These are phyloP conservation scores for Penicillium sp. DNA, from an alignment of 2,329 filamentous ascomycete species.

Conservation along the genomic window DNA sequence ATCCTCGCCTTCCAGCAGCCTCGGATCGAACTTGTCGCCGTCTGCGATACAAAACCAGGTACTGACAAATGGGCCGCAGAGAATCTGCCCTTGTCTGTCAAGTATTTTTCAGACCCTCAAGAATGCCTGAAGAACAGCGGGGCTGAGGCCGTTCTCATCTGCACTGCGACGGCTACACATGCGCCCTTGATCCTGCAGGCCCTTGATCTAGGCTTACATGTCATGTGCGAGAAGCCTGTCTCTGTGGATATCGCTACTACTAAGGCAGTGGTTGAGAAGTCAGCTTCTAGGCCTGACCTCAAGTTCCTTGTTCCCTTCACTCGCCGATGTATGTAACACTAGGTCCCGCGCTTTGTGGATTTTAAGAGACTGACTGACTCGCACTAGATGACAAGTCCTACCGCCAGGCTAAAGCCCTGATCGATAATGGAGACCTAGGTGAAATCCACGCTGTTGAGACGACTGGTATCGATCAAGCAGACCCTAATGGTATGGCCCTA, in stretches of 20 bases:
- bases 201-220: constrained; percentile 16
- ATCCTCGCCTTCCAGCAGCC: constrained; percentile 42
- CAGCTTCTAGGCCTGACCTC: constrained; percentile 17
- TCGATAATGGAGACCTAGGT: constrained; percentile 17
- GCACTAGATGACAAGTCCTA: constrained; percentile 16
- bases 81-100: constrained; percentile 24
- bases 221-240: constrained; percentile 21
- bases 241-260: constrained; percentile 21
- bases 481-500: constrained; percentile 15
- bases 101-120: constrained; percentile 18
- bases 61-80: constrained; percentile 36
- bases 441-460: constrained; percentile 20
- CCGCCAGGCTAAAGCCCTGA: constrained; percentile 14
- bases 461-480: constrained; percentile 18
- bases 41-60: constrained; percentile 39
- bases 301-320: constrained; percentile 21
- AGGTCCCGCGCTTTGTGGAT: neutral
- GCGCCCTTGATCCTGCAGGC: constrained; percentile 19
- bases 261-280: constrained; percentile 17
- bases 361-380: constrained; percentile 2
- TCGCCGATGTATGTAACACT: constrained; percentile 17
- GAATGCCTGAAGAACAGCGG: constrained; percentile 18
- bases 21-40: constrained; percentile 40
- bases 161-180: constrained; percentile 20
- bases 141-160: constrained; percentile 18